phyloP scores from a whole-genome alignment of 169 alveolate genomes.

The Eimeria sp. region DNA sequence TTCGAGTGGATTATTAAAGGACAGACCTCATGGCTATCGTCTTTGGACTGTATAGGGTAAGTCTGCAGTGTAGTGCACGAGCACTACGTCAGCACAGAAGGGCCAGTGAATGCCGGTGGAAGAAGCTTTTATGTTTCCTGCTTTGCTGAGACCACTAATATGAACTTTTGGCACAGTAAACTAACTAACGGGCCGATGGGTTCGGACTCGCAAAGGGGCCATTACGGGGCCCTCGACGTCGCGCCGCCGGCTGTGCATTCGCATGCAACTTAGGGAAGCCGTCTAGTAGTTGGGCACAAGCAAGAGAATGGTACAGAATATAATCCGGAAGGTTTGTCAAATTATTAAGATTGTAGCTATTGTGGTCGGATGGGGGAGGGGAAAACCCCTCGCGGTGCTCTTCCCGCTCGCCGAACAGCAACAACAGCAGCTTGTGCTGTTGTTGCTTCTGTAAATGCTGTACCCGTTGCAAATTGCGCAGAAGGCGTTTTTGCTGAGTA shows the following conservation, averaged over 20 bases:
- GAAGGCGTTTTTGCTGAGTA: background rate
- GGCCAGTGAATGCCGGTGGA: background rate
- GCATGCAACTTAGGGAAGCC: background rate
- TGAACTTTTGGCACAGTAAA: background rate
- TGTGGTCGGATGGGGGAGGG: background rate
- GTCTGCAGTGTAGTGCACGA: background rate
- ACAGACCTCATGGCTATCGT: background rate
- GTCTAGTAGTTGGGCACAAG: background rate
- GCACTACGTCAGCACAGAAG: background rate
- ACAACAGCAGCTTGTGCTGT: background rate
- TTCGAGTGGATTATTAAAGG: background rate
- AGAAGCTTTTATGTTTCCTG: background rate
- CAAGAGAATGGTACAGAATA: background rate
- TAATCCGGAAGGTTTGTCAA: background rate
- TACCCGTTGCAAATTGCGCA: background rate
- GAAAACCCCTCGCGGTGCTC: no score
- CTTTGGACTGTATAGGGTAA: background rate
- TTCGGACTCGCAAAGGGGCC: background rate
- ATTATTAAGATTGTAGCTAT: background rate
- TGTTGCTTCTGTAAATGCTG: background rate
- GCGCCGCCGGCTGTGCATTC: constrained; percentile 17
- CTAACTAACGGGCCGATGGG: background rate
- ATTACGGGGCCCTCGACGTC: background rate
- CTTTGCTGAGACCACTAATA: background rate
- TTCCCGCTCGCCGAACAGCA: no score